Evolutionary conservation across 2,329 filamentous ascomycete genomes (phyloP).

Genomic region (Penicillium sp.): DNA sequence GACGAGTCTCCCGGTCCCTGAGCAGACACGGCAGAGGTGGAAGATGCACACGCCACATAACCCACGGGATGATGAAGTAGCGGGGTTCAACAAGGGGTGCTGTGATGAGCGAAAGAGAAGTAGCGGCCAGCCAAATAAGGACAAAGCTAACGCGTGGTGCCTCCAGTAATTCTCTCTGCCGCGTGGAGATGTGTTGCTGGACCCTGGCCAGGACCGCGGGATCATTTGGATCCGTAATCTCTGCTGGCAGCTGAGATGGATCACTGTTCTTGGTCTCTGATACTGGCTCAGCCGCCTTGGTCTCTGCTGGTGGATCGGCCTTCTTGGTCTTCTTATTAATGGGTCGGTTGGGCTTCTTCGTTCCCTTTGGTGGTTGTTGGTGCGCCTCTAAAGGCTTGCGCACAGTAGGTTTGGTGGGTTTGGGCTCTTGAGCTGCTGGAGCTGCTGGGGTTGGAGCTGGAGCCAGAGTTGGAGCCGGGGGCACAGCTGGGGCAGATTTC

Average conservation of each 20-base stretch:
- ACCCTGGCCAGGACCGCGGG: slow-evolving; percentile 32
- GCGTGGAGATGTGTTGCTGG: slow-evolving; percentile 31
- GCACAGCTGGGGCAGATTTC: slow-evolving; percentile 11
- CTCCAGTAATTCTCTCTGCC: slow-evolving; percentile 31
- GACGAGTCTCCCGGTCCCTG: slow-evolving; percentile 29
- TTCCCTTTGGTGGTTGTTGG: slow-evolving; percentile 23
- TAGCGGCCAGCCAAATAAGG: slow-evolving; percentile 66
- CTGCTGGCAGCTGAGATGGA: not conserved
- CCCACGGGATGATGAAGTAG: slow-evolving; percentile 94
- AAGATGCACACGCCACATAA: slow-evolving; percentile 83
- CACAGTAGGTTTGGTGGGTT: not conserved
- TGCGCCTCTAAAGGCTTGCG: slow-evolving; percentile 3
- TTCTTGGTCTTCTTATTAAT: slow-evolving; percentile 24
- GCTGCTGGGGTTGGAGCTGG: slow-evolving; percentile 4
- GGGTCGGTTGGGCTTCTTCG: slow-evolving; percentile 24
- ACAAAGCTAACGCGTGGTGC: slow-evolving; percentile 52
- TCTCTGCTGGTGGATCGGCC: slow-evolving; percentile 8
- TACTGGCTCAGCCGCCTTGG: not conserved
- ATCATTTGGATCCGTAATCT: slow-evolving; percentile 20
- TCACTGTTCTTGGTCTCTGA: slow-evolving; percentile 5
- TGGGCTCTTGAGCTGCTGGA: not conserved
- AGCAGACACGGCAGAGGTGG: slow-evolving; percentile 49
- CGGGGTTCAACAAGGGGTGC: slow-evolving; percentile 92
- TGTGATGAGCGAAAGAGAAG: slow-evolving; percentile 75
- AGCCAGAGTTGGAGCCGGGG: slow-evolving; percentile 17